A percentile compares a stretch with the other conserved stretches of the same genome.
Conservation (phyloP, 2,329 filamentous ascomycete genomes). For the Sporothrix phasma region DNA sequence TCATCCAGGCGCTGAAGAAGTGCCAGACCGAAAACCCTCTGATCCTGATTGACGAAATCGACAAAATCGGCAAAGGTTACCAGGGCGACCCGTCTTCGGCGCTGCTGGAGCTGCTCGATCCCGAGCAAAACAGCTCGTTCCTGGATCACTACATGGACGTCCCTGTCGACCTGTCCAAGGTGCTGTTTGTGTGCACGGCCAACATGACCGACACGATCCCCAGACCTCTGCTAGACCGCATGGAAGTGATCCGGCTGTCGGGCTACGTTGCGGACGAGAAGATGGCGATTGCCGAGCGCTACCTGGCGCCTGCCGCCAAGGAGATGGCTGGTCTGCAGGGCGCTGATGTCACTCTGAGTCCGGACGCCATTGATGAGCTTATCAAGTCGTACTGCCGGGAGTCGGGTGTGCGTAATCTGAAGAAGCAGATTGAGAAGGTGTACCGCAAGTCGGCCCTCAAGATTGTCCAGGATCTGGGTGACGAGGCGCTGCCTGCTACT, state of each 20-base stretch:
- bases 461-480: slow-evolving; percentile 89
- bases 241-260: slow-evolving; percentile 94
- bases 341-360: slow-evolving; percentile 77
- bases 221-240: slow-evolving; percentile 82
- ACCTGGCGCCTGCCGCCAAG: slow-evolving; percentile 88
- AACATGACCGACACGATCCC: slow-evolving; percentile 99
- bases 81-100: slow-evolving; percentile 95
- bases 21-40: slow-evolving; percentile 97
- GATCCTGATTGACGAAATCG: slow-evolving; percentile 92
- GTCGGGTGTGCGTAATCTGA: slow-evolving; percentile 91
- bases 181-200: slow-evolving; percentile 95
- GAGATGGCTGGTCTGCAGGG: slow-evolving; percentile 84
- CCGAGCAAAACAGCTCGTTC: slow-evolving; percentile 96
- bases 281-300: slow-evolving; percentile 92
- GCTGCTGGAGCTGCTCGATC: slow-evolving; percentile 84
- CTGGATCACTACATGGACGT: slow-evolving; percentile 98
- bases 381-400: slow-evolving; percentile 99
- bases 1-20: slow-evolving; percentile 97
- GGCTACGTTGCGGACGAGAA: slow-evolving; percentile 98
- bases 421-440: slow-evolving; percentile 99
- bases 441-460: slow-evolving; percentile 95
- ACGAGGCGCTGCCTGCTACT: slow-evolving; percentile 60
- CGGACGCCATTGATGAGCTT: slow-evolving; percentile 85
- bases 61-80: slow-evolving; percentile 94
- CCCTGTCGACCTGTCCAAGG: slow-evolving; percentile 92